Base-by-base conservation (phyloP, 768 basidiomycete species). In the Phanerodontia chrysosporium region DNA sequence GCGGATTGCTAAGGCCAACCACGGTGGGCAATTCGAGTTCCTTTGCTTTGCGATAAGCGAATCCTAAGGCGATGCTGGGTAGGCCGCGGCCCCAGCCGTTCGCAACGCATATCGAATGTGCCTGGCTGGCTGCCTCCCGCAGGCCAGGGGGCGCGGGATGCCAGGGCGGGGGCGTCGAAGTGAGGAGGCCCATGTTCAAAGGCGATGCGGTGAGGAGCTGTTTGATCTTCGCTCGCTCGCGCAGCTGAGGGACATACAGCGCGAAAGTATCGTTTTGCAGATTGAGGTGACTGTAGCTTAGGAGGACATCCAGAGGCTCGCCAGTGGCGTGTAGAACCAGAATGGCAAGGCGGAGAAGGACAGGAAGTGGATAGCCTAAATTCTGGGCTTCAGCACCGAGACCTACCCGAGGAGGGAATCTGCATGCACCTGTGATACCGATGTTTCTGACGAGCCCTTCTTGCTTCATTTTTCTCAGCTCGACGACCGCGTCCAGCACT, bases 141-240 rank as follows among this genome's bases (percentile, higher is more conserved):
- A 91, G 59, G 13, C 66, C 72, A 14, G 70, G 65, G 21, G 90
- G 80, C 6, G 90, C 90, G 16, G 92, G 90, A 67, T 94, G 91
- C 92, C 92, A 95, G 2, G 70, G 13, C 1, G 88, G 87, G 2
- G 80, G 77, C 0, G 68, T 69, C 2, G 76, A 72, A 0, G 84
- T 83, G 32, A 95, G 78, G 2, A 95, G 80, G 0, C 87, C 87
- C 92, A 95, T 95, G 68, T 82, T 86, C 54, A 95, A 77, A 8
- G 93, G 93, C 1, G 92, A 92, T 1, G 93, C 93, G 2, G 86
- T 76, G 52, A 93, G 55, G 28, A 95, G 76, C 57, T 90, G 88
- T 57, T 71, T 69, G 45, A 95, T 80, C 51, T 81, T 74, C 0
- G 90, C 91, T 24, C 87, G 85, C 21, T 73, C 68, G 62, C 76